Conservation (phyloP, 345 rosid genomes). For the Cardamine occulta region DNA sequence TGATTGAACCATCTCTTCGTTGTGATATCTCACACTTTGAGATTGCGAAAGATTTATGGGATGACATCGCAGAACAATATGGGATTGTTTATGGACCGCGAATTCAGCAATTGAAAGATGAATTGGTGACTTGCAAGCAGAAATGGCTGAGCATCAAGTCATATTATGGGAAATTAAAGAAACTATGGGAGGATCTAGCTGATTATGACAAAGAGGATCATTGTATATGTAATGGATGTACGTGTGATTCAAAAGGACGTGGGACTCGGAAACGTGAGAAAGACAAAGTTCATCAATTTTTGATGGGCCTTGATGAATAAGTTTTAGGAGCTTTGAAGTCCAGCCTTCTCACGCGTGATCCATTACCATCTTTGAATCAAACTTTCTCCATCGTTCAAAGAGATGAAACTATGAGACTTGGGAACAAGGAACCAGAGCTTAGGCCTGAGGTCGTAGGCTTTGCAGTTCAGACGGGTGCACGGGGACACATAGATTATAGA, state of each 20-base stretch:
- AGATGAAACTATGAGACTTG: neutral
- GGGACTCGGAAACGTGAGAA: neutral
- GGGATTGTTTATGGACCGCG: neutral
- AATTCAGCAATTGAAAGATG: neutral
- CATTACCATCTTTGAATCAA: neutral
- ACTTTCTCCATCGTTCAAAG: neutral
- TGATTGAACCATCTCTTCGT: neutral
- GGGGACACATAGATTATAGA: neutral
- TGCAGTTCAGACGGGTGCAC: fast-evolving
- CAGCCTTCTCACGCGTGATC: neutral
- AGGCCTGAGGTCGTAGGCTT: neutral
- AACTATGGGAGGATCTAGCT: neutral
- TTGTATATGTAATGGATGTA: neutral
- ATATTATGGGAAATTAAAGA: neutral
- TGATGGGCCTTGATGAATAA: neutral
- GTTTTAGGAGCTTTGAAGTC: neutral
- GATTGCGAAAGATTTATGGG: neutral
- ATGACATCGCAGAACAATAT: neutral
- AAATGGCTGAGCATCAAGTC: neutral
- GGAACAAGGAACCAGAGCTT: neutral
- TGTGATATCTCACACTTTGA: neutral
- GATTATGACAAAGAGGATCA: neutral
- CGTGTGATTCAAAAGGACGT: neutral
- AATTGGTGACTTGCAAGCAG: neutral
- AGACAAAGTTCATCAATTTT: neutral